Conservation (phyloP, 257 asterid species). For the Verbascum thapsus region DNA sequence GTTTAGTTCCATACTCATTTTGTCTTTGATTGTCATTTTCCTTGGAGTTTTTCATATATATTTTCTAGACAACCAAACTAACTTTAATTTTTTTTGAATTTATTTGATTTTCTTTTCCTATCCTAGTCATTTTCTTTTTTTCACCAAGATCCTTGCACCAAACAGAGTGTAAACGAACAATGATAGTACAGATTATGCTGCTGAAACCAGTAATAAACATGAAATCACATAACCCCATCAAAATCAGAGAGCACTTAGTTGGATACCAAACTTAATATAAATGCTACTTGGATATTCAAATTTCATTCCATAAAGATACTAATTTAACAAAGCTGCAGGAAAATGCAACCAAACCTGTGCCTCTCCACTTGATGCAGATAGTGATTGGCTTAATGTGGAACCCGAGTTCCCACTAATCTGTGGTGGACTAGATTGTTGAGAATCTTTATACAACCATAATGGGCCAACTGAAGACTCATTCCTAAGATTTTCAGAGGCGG, state of each 20-base stretch:
- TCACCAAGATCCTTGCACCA: too few relatives aligned
- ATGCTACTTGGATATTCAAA: slow-evolving; percentile 2
- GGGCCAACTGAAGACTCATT: slow-evolving; percentile 50
- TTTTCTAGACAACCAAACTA: too few relatives aligned
- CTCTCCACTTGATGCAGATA: slow-evolving; percentile 88
- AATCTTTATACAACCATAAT: slow-evolving; percentile 51
- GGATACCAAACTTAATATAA: slow-evolving; percentile 2
- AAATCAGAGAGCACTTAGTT: not conserved
- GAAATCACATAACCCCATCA: slow-evolving; percentile 1
- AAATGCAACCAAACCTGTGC: slow-evolving; percentile 57
- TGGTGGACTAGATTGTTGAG: slow-evolving; percentile 61
- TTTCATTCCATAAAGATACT: not conserved
- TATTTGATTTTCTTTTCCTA: too few relatives aligned
- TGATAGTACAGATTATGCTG: not conserved
- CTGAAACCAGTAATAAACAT: slow-evolving; percentile 8
- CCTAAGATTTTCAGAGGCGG: slow-evolving; percentile 38
- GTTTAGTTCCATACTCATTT: too few relatives aligned
- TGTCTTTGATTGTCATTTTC: too few relatives aligned
- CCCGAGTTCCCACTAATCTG: slow-evolving; percentile 76
- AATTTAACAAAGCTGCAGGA: slow-evolving; percentile 16
- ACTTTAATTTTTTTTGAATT: too few relatives aligned
- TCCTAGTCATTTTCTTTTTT: too few relatives aligned
- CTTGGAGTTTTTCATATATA: too few relatives aligned
- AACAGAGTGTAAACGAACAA: too few relatives aligned
- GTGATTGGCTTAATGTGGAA: slow-evolving; percentile 69